Base-by-base conservation (phyloP, 352 stramenopile genomes). In the Pythium aristosporum region DNA sequence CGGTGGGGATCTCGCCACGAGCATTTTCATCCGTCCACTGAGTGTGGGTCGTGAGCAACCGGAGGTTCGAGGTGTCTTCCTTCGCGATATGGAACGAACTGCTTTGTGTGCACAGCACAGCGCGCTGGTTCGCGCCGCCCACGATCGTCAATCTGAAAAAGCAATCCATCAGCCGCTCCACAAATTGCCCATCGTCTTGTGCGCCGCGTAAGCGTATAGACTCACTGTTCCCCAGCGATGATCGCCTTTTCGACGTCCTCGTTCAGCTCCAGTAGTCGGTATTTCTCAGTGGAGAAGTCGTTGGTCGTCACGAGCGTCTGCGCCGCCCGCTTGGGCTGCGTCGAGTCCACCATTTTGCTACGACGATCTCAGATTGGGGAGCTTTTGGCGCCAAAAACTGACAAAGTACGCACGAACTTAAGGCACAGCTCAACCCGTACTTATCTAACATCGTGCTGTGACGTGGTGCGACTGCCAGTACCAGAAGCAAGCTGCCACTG, bases 21-120 rank as follows among this genome's bases (percentile, higher is more conserved):
- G 50, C 34, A 11, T 55, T 37, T 7, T 55, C 53, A 16, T 32
- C 65, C 15, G 5, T 52, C 84, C 84, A 93, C 30, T 84, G 21
- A 23, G 54, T 79, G 58, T 91, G 76, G 10, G 71, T 72, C 15
- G 82, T 92, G 4, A 95, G 54, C 20, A 95, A 64, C 3, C 85
- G 82, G 44, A 92, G 63, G 51, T 95, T 95, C 12, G 82, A 93
- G 44, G 81, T 92, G 49, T 92, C 85, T 49, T 95, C 86, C 36
- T 92, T 92, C 37, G 76, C 80, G 20, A 95, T 69, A 60, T 75
- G 85, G 67, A 78, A 95, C 16, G 84, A 91, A 61, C 82, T 80
- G 57, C 75, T 74, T 12, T 76, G 57, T 39, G 84, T 93, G 64
- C 84, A 93, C 43, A 95, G 57, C 44, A 91, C 84, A 1, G 86